phyloP scores from a whole-genome alignment of 2,329 filamentous ascomycete genomes.

The Madurella mycetomatis region DNA sequence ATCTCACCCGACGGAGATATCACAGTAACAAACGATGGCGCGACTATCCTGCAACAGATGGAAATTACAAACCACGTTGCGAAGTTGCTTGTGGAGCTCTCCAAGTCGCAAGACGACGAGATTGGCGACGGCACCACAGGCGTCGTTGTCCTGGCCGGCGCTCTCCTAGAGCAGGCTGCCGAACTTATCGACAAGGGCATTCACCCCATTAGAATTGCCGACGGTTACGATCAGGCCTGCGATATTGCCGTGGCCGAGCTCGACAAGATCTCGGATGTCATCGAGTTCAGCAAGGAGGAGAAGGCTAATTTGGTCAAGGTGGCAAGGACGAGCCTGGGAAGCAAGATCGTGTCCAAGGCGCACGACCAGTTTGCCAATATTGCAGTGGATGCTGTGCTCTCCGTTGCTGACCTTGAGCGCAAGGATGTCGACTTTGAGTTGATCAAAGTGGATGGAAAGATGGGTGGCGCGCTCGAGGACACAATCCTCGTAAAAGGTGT shows the following conservation, averaged over 20 bases:
- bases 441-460: conserved; percentile 99
- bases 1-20: conserved; percentile 99
- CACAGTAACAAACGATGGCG: conserved; percentile 97
- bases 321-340: conserved; percentile 90
- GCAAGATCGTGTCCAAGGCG: conserved; percentile 98
- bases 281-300: conserved; percentile 76
- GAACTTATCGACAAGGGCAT: conserved; percentile 99
- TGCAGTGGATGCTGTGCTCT: conserved; percentile 92
- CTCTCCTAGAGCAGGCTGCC: conserved; percentile 90
- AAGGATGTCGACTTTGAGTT: conserved; percentile 98
- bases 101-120: conserved; percentile 97
- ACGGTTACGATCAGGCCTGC: conserved; percentile 96
- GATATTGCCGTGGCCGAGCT: conserved; percentile 92
- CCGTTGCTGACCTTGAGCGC: conserved; percentile 89
- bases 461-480: conserved; percentile 89
- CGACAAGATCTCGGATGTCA: conserved; percentile 86
- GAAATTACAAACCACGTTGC: conserved; percentile 98
- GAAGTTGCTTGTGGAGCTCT: conserved; percentile 92
- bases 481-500: conserved; percentile 94
- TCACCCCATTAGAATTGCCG: conserved; percentile 96
- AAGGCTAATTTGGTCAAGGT: conserved; percentile 89
- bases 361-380: conserved; percentile 98
- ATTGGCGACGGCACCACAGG: conserved; percentile 98
- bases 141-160: conserved; percentile 92
- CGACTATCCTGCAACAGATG: conserved; percentile 97